phyloP scores from a whole-genome alignment of 768 basidiomycete species.

The Pleurotus giganteus region DNA sequence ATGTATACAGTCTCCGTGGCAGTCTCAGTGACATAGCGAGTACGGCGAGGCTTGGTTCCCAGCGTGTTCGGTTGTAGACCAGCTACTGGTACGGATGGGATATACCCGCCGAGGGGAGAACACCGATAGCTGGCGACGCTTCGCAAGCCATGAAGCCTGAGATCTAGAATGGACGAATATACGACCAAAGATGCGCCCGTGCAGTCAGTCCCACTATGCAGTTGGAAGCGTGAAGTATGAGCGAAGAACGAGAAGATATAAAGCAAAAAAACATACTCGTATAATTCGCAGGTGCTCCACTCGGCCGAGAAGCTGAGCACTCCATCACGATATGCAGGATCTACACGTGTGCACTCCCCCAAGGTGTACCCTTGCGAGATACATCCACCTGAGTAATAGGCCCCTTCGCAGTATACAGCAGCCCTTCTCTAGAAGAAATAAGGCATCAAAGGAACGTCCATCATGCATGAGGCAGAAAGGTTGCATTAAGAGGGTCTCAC shows the following conservation, averaged over 20 bases:
- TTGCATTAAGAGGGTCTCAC: too few relatives aligned
- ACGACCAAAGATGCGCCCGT: not conserved
- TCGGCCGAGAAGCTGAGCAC: not conserved
- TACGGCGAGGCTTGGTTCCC: not conserved
- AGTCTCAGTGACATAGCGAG: not conserved
- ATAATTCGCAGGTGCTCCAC: not conserved
- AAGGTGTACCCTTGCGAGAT: not conserved
- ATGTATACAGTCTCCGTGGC: not conserved
- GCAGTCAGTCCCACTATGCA: not conserved
- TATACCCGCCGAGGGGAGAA: not conserved
- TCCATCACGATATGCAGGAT: not conserved
- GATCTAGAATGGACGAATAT: not conserved
- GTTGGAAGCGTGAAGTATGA: not conserved
- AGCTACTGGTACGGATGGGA: not conserved
- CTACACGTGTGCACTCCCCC: not conserved
- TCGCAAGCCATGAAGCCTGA: not conserved
- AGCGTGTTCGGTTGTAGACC: not conserved
- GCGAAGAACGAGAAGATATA: not conserved
- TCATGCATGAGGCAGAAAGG: too few relatives aligned
- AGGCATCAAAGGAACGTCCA: not conserved
- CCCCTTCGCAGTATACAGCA: slow-evolving; percentile 3
- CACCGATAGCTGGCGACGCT: not conserved
- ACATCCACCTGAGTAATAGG: not conserved
- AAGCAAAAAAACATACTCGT: not conserved
- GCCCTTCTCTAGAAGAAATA: not conserved